Conservation (phyloP, 202 grass and related monocot genomes). For the Cymbopogon flexuosus region DNA sequence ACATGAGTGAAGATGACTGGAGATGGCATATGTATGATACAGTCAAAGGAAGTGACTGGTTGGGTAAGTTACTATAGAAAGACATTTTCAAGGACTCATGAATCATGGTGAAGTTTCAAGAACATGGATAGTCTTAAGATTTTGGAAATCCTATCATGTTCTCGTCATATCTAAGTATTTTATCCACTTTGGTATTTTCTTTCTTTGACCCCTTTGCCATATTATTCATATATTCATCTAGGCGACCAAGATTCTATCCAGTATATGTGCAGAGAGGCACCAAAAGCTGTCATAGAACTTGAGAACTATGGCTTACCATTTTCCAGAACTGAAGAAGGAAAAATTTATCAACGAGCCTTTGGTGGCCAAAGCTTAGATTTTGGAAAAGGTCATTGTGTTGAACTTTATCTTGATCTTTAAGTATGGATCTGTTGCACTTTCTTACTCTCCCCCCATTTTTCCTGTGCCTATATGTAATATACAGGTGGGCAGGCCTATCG, state of each 20-base stretch:
- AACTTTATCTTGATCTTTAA: too few species aligned
- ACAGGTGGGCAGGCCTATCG: constrained; percentile 94
- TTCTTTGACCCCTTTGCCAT: neutral
- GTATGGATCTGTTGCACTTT: neutral
- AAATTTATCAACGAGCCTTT: constrained; percentile 95
- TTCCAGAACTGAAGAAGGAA: constrained; percentile 93
- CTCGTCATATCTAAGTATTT: neutral
- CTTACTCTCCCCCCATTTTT: neutral
- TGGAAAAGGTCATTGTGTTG: constrained; percentile 67
- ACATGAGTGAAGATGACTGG: constrained; percentile 98
- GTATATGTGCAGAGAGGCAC: constrained; percentile 99
- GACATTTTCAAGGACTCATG: too few species aligned
- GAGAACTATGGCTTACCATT: constrained; percentile 98
- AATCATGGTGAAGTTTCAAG: neutral
- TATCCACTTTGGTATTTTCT: neutral
- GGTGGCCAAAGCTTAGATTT: constrained; percentile 97
- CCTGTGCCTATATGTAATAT: neutral
- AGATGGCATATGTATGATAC: constrained; percentile 99
- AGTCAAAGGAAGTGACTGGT: constrained; percentile 95
- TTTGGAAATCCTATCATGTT: neutral
- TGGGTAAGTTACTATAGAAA: constrained; percentile 48
- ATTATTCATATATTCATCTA: constrained; percentile 30
- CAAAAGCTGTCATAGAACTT: constrained; percentile 94
- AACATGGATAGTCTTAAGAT: neutral
- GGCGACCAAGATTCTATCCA: constrained; percentile 96